A percentile compares a stretch with the other conserved stretches of the same genome.
phyloP scores from a whole-genome alignment of 139 green algal species.

The Picochlorum sp. region DNA sequence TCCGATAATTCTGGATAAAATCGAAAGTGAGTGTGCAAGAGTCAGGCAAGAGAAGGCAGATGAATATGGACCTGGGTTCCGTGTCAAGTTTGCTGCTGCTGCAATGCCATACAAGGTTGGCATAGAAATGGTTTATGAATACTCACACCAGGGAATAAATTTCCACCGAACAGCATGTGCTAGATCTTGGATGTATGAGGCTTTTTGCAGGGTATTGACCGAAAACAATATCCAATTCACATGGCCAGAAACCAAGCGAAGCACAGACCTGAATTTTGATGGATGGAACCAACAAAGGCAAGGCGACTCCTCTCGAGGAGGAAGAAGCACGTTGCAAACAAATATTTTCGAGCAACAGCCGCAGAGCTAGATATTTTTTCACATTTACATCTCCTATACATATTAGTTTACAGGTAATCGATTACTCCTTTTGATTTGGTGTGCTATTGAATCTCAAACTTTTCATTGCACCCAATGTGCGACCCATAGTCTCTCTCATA shows the following conservation, averaged over 20 bases:
- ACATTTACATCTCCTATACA: background rate
- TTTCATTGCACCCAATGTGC: slow-evolving; percentile 24
- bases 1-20: background rate
- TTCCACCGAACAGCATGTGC: background rate
- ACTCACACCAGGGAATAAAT: slow-evolving; percentile 3
- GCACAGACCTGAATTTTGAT: background rate
- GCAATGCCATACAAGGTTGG: background rate
- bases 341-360: too few species aligned
- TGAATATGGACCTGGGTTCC: background rate
- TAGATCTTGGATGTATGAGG: background rate
- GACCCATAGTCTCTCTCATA: slow-evolving; percentile 28
- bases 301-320: background rate
- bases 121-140: background rate
- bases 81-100: background rate
- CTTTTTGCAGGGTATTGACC: background rate
- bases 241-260: background rate
- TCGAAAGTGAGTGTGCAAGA: background rate
- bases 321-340: background rate
- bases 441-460: slow-evolving; percentile 23
- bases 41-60: background rate
- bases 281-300: background rate
- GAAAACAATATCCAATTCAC: slow-evolving; percentile 2
- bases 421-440: background rate
- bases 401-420: background rate
- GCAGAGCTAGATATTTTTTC: too few species aligned